Evolutionary conservation across 2,329 filamentous ascomycete genomes (phyloP).

Genomic region (Whalleya microplaca): DNA sequence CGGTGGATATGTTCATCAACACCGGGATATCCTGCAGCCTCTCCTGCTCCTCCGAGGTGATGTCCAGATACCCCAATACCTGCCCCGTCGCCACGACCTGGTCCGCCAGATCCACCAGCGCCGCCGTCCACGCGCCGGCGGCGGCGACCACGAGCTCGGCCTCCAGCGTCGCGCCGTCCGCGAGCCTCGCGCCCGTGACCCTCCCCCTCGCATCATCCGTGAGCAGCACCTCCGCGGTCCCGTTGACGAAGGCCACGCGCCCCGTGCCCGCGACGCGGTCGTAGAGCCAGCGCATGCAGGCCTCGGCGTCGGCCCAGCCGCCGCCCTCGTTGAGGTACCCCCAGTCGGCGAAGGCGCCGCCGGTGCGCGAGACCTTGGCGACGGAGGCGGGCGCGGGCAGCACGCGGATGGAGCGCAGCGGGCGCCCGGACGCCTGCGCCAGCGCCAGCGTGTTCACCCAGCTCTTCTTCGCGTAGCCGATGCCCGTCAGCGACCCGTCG

Average conservation of each 20-base stretch:
- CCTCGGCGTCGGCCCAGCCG: slow-evolving; percentile 81
- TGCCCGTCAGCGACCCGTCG: slow-evolving; percentile 50
- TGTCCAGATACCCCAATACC: slow-evolving; percentile 73
- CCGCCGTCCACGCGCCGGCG: slow-evolving; percentile 84
- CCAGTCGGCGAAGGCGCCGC: slow-evolving; percentile 60
- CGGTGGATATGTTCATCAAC: slow-evolving; percentile 70
- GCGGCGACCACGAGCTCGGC: slow-evolving; percentile 81
- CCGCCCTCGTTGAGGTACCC: slow-evolving; percentile 76
- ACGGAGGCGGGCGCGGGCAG: slow-evolving; percentile 52
- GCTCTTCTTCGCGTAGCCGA: slow-evolving; percentile 63
- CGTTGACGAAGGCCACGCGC: slow-evolving; percentile 60
- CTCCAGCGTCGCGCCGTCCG: slow-evolving; percentile 51
- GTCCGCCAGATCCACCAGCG: slow-evolving; percentile 76
- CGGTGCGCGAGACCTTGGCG: slow-evolving; percentile 48
- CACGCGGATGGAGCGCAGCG: slow-evolving; percentile 46
- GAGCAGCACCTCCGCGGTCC: slow-evolving; percentile 49
- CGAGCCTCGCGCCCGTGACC: slow-evolving; percentile 63
- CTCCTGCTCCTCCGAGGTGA: slow-evolving; percentile 73
- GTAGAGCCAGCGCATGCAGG: slow-evolving; percentile 68
- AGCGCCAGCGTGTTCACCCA: slow-evolving; percentile 63
- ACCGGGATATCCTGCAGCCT: slow-evolving; percentile 69
- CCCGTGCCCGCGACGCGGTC: slow-evolving; percentile 56
- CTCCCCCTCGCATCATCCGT: slow-evolving; percentile 38
- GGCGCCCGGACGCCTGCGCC: slow-evolving; percentile 44
- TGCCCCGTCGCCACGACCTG: slow-evolving; percentile 83